Conservation (phyloP, 2,329 filamentous ascomycete species). For the Tolypocladium sp. region DNA sequence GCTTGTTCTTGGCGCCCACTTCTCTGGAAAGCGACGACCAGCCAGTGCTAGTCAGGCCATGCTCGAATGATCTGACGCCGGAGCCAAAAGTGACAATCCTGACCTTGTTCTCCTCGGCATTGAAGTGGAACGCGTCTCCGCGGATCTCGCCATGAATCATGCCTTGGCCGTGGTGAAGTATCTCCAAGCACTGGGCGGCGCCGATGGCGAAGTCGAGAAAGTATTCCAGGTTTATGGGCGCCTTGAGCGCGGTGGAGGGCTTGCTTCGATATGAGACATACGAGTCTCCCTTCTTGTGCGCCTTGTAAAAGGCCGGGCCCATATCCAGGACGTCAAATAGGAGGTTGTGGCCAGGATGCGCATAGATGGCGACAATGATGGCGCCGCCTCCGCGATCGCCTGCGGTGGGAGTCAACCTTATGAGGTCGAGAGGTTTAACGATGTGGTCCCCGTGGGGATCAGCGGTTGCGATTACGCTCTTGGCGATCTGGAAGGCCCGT, state of each 20-base stretch:
- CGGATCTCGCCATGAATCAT: conserved; percentile 87
- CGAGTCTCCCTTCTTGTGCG: conserved; percentile 41
- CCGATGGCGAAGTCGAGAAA: conserved; percentile 92
- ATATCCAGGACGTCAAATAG: conserved; percentile 64
- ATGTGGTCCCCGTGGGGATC: conserved; percentile 71
- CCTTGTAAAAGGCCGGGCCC: conserved; percentile 63
- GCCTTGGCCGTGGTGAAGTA: conserved; percentile 81
- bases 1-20: conserved; percentile 76
- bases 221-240: conserved; percentile 59
- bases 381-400: conserved; percentile 52
- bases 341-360: conserved; percentile 67
- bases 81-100: conserved; percentile 81
- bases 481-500: conserved; percentile 76
- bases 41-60: conserved; percentile 74
- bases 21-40: conserved; percentile 81
- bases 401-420: conserved; percentile 58
- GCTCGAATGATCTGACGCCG: conserved; percentile 80
- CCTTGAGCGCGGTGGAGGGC: conserved; percentile 35
- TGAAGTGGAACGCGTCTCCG: conserved; percentile 85
- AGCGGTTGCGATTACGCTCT: conserved; percentile 58
- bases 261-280: conserved; percentile 35
- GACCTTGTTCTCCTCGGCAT: conserved; percentile 58
- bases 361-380: conserved; percentile 75
- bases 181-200: conserved; percentile 74
- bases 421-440: conserved; percentile 69